Evolutionary conservation across 108 stramenopile species (phyloP).

Genomic region (Pinguiococcus pyrenoidosus): DNA sequence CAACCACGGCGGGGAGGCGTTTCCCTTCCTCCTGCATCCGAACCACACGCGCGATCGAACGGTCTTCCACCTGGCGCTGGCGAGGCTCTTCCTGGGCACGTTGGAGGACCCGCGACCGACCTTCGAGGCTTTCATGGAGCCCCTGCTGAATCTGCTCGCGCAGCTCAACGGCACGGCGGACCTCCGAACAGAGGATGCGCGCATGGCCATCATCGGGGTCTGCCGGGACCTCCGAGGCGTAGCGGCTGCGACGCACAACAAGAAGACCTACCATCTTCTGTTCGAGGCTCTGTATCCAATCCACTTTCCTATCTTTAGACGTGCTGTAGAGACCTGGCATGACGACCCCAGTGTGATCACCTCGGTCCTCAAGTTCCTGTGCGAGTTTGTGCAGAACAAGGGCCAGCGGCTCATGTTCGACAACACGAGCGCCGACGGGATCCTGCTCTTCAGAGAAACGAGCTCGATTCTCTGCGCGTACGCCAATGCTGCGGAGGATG

Average conservation of each 20-base stretch:
- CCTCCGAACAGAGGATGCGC: slow-evolving; percentile 2
- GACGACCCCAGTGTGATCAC: slow-evolving; percentile 86
- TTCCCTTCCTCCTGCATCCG: slow-evolving; percentile 65
- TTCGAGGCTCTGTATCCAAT: slow-evolving; percentile 85
- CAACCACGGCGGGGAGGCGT: slow-evolving; percentile 84
- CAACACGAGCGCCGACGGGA: slow-evolving; percentile 90
- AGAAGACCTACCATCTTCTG: slow-evolving; percentile 66
- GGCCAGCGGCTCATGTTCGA: slow-evolving; percentile 90
- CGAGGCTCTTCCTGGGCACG: slow-evolving; percentile 69
- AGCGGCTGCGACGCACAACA: slow-evolving; percentile 76
- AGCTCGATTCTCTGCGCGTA: slow-evolving; percentile 83
- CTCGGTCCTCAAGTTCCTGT: slow-evolving; percentile 78
- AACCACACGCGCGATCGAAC: slow-evolving; percentile 65
- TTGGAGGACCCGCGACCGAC: slow-evolving; percentile 39
- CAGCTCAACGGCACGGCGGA: slow-evolving; percentile 38
- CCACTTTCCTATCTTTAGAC: slow-evolving; percentile 64
- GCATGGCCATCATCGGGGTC: slow-evolving; percentile 58
- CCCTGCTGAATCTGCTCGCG: slow-evolving; percentile 53
- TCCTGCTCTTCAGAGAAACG: slow-evolving; percentile 81
- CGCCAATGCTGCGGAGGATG: slow-evolving; percentile 26
- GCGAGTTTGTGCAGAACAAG: slow-evolving; percentile 94
- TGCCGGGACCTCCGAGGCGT: slow-evolving; percentile 86
- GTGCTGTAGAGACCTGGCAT: slow-evolving; percentile 75
- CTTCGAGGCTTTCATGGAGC: slow-evolving; percentile 88
- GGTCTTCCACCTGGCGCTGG: slow-evolving; percentile 80